Evolutionary conservation across 148 eudicot genomes (phyloP), one percentile per base, ranked within the genome.

Genomic region (Selenicereus undatus): DNA sequence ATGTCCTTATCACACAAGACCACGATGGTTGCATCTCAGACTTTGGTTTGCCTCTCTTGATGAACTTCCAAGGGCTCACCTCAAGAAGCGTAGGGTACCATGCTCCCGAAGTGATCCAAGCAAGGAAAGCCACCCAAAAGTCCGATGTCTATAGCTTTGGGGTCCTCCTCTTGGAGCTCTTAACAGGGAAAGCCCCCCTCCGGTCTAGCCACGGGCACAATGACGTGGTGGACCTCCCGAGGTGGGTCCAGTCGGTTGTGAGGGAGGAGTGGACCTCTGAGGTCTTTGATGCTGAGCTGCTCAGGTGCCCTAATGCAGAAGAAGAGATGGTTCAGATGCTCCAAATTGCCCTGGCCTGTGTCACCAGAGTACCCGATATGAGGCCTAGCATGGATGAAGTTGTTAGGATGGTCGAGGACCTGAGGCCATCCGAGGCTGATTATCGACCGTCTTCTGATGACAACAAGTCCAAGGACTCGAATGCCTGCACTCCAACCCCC

Each of bases 101-200:
- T 29, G 95, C 98, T 2, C 98, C 98, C 2, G 98, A 95, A 81
- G 91, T 91, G 77, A 82, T 89, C 1, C 94, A 91, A 81, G 79
- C 92, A 11, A 81, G 89, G 20, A 93, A 91, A 84, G 84, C 84
- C 22, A 90, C 84, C 12, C 98, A 93, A 48, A 88, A 88, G 72
- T 93, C 98, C 1, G 98, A 95, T 52, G 98, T 95, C n/a, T 95
- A 95, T 87, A 95, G 98, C 92, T 95, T 89, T 20, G 98, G 98
- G 0, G 98, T 95, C 13, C 86, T 95, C 22, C 85, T 95, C 20
- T 88, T 95, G 26, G 98, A 95, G 84, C 87, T 95, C 71, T 79
- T 95, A 39, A 95, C 98, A 0, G 97, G 97, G 11, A 93, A 91
- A 71, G 87, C 93, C 22, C 97, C 97, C 20, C 82, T 91, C 20